phyloP scores from a whole-genome alignment of 2,329 filamentous ascomycete genomes.

The Trichoderma breve region DNA sequence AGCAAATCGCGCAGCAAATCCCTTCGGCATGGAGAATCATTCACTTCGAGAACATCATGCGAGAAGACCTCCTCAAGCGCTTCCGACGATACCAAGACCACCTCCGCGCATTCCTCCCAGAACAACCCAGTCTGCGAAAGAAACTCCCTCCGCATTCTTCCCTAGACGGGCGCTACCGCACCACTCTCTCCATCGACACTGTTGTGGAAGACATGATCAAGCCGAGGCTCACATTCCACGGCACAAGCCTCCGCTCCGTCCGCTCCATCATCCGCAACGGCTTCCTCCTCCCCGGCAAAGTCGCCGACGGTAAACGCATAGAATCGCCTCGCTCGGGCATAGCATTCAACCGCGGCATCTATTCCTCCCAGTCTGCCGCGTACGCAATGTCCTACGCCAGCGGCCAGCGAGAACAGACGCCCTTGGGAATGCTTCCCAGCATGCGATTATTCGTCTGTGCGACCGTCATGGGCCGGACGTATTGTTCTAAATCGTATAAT shows the following conservation, averaged over 20 bases:
- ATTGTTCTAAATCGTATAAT: slow-evolving; percentile 15
- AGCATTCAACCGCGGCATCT: slow-evolving; percentile 43
- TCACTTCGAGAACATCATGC: slow-evolving; percentile 41
- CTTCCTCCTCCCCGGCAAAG: slow-evolving; percentile 39
- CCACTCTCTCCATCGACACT: slow-evolving; percentile 26
- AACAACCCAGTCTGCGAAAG: slow-evolving; percentile 13
- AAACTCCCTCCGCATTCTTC: slow-evolving; percentile 23
- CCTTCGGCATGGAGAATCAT: slow-evolving; percentile 35
- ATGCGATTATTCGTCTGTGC: slow-evolving; percentile 46
- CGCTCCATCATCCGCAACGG: slow-evolving; percentile 45
- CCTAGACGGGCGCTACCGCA: slow-evolving; percentile 9
- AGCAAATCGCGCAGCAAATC: slow-evolving; percentile 34
- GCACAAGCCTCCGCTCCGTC: slow-evolving; percentile 36
- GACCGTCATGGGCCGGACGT: slow-evolving; percentile 45
- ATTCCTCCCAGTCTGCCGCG: slow-evolving; percentile 41
- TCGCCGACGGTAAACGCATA: slow-evolving; percentile 20
- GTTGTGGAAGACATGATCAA: slow-evolving; percentile 37
- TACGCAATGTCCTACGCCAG: slow-evolving; percentile 40
- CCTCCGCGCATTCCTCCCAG: slow-evolving; percentile 29
- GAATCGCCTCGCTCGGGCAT: slow-evolving; percentile 31
- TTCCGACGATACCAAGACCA: slow-evolving; percentile 31
- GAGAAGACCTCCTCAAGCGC: slow-evolving; percentile 31
- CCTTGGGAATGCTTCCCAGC: slow-evolving; percentile 34
- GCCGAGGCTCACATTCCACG: slow-evolving; percentile 42
- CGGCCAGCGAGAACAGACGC: slow-evolving; percentile 30